A percentile compares a stretch with the other conserved stretches of the same genome.
Evolutionary conservation across 2,329 filamentous ascomycete species (phyloP).

Genomic region (Cladophialophora carrionii): DNA sequence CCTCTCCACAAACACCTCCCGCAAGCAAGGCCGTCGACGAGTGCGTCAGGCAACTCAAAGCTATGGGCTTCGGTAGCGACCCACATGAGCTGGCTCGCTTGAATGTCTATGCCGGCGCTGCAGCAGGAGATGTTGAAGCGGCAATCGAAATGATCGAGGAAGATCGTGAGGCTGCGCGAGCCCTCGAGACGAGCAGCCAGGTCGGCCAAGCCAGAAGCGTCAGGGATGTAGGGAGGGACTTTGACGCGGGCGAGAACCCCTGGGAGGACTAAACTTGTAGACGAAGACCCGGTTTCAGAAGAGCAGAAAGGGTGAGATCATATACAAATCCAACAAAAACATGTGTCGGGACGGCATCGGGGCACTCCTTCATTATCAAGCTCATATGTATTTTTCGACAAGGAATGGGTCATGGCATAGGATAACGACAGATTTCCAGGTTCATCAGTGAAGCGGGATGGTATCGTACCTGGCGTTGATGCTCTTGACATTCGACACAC

Average conservation of each 20-base stretch:
- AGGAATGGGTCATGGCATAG: not conserved
- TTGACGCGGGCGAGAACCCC: conserved; percentile 9
- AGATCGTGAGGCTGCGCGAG: conserved; percentile 45
- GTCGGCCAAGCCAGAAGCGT: not conserved
- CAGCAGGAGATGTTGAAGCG: conserved; percentile 48
- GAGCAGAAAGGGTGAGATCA: not conserved
- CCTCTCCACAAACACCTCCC: conserved; percentile 16
- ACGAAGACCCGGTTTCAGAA: not conserved
- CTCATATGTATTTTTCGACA: not conserved
- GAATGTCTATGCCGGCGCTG: conserved; percentile 51
- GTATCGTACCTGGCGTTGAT: not conserved
- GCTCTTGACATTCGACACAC: not conserved
- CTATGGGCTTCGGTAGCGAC: conserved; percentile 48
- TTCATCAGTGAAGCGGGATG: not conserved
- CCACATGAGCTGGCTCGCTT: conserved; percentile 47
- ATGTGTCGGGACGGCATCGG: not conserved
- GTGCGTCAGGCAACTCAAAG: conserved; percentile 47
- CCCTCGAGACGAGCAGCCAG: conserved; percentile 9
- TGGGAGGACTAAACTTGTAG: conserved; percentile 5
- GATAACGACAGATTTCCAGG: not conserved
- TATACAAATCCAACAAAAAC: not conserved
- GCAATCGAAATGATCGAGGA: conserved; percentile 58
- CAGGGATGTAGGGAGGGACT: conserved; percentile 6
- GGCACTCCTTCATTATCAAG: not conserved
- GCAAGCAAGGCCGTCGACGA: conserved; percentile 34